phyloP scores from a whole-genome alignment of 176 grass and related monocot genomes.

The Paspalum notatum region DNA sequence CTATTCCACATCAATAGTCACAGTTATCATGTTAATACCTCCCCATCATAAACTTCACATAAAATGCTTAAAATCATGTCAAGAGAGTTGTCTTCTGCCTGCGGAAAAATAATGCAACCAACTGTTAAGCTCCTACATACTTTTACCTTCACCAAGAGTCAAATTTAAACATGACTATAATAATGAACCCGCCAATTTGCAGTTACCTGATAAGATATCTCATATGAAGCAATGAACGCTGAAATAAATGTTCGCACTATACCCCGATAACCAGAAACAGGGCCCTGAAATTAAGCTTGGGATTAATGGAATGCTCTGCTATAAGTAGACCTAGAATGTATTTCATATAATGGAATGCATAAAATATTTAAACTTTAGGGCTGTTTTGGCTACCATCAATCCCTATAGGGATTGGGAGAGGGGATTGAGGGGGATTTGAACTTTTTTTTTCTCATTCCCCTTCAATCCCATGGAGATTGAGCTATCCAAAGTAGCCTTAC shows the following conservation, averaged over 20 bases:
- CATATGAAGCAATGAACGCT: constrained; percentile 89
- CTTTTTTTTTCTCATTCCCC: too few relatives aligned
- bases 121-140: constrained; percentile 26
- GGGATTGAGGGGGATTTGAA: too few relatives aligned
- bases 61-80: constrained; percentile 70
- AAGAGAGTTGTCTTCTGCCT: constrained; percentile 69
- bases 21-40: constrained; percentile 53
- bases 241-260: constrained; percentile 84
- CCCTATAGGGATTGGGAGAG: too few relatives aligned
- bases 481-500: too few relatives aligned
- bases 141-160: constrained; percentile 23
- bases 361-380: neutral
- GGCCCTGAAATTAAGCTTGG: constrained; percentile 68
- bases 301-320: constrained; percentile 18
- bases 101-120: constrained; percentile 38
- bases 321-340: constrained; percentile 19
- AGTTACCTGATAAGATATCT: constrained; percentile 78
- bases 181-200: neutral
- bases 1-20: constrained; percentile 8
- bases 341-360: constrained; percentile 17
- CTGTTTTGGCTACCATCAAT: too few relatives aligned
- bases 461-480: too few relatives aligned
- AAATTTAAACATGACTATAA: constrained; percentile 8
- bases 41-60: constrained; percentile 71
- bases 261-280: constrained; percentile 86